A percentile compares a stretch with the other conserved stretches of the same genome.
phyloP scores from a whole-genome alignment of 2,329 filamentous ascomycete genomes.

The Lachnellula cervina region DNA sequence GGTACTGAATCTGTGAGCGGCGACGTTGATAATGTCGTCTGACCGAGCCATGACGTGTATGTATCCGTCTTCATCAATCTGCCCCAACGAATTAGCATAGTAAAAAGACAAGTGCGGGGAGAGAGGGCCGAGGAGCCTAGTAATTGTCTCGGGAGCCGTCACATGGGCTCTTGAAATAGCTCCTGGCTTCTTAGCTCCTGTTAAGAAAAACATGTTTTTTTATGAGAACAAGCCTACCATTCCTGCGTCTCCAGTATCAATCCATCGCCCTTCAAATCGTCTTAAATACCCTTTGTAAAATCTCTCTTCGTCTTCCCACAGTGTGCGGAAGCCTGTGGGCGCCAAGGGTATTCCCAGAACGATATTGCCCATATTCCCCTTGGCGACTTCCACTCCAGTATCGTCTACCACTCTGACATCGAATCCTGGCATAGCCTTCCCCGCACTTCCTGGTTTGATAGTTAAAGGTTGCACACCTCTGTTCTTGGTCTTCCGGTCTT shows the following conservation, averaged over 20 bases:
- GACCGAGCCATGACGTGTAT: constrained; percentile 58
- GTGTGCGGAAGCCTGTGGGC: constrained; percentile 77
- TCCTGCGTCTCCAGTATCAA: constrained; percentile 89
- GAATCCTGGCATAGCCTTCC: constrained; percentile 88
- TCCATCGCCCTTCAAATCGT: constrained; percentile 74
- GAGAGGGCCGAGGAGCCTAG: too few species aligned
- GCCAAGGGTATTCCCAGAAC: constrained; percentile 78
- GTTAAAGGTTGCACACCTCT: constrained; percentile 43
- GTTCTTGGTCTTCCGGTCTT: constrained; percentile 41
- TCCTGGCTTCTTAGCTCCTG: too few species aligned
- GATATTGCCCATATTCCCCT: constrained; percentile 83
- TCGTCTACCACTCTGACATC: constrained; percentile 84
- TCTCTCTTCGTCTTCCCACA: constrained; percentile 81
- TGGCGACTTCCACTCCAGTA: constrained; percentile 63
- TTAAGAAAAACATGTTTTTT: too few species aligned
- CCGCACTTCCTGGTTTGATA: constrained; percentile 80
- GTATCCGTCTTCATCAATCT: constrained; percentile 67
- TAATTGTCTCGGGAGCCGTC: too few species aligned
- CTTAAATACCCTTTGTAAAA: constrained; percentile 84
- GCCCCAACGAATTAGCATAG: too few species aligned
- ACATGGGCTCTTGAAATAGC: too few species aligned
- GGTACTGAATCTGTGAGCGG: constrained; percentile 84
- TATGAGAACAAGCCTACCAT: constrained; percentile 37
- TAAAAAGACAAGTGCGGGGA: too few species aligned
- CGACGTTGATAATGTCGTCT: constrained; percentile 95